Evolutionary conservation across 2,329 filamentous ascomycete species (phyloP).

Genomic region (Laburnicola sp.): DNA sequence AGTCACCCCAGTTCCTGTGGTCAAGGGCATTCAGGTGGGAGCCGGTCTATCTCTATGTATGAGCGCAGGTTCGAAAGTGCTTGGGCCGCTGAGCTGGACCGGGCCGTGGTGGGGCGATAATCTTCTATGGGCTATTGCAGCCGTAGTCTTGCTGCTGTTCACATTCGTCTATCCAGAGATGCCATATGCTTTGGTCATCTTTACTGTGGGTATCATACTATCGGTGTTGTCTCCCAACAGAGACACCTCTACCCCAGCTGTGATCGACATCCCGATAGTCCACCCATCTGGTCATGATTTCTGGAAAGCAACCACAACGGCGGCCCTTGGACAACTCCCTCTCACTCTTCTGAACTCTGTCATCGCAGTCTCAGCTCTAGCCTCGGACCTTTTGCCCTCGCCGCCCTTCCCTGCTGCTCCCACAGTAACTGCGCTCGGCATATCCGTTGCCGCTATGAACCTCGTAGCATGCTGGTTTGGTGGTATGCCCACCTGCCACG

Average conservation of each 20-base stretch:
- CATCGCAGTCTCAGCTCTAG: slow-evolving; percentile 80
- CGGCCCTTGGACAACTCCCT: slow-evolving; percentile 81
- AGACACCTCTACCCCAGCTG: slow-evolving; percentile 42
- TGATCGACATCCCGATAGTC: slow-evolving; percentile 58
- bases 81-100: slow-evolving; percentile 70
- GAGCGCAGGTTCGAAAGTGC: slow-evolving; percentile 69
- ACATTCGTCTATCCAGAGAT: slow-evolving; percentile 67
- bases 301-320: slow-evolving; percentile 63
- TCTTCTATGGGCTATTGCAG: slow-evolving; percentile 72
- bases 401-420: slow-evolving; percentile 61
- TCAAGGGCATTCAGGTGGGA: slow-evolving; percentile 94
- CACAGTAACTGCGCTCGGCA: slow-evolving; percentile 73
- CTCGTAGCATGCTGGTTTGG: slow-evolving; percentile 86
- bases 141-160: slow-evolving; percentile 70
- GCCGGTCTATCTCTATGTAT: slow-evolving; percentile 83
- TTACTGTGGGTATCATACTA: slow-evolving; percentile 68
- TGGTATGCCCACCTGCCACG: slow-evolving; percentile 93
- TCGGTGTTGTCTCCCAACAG: slow-evolving; percentile 52
- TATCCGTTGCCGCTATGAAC: slow-evolving; percentile 85
- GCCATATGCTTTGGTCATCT: slow-evolving; percentile 77
- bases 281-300: slow-evolving; percentile 53
- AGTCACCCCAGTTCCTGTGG: slow-evolving; percentile 80
- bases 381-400: slow-evolving; percentile 73
- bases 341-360: slow-evolving; percentile 92
- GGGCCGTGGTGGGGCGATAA: slow-evolving; percentile 72